Evolutionary conservation across 78 protist genomes (phyloP).

Genomic region (Protostelium mycophagum): DNA sequence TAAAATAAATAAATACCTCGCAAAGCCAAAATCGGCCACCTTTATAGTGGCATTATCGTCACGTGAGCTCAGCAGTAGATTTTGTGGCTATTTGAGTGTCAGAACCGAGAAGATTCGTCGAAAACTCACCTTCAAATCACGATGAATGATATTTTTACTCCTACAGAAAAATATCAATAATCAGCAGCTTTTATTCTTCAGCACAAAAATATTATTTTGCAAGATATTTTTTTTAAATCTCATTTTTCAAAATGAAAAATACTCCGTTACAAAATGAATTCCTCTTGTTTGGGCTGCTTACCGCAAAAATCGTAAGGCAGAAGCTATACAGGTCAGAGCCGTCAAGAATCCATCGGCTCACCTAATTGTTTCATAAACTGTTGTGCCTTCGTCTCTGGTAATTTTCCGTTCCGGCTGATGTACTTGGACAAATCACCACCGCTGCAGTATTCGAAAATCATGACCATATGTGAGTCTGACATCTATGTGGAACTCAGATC

Average conservation of each 20-base stretch:
- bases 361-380: conserved; percentile 52
- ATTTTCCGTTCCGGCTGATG: conserved; percentile 23
- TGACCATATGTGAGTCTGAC: conserved; percentile 25
- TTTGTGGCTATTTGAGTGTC: conserved; percentile 44
- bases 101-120: not conserved
- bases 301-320: not conserved
- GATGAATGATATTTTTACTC: conserved; percentile 47
- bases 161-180: conserved; percentile 7
- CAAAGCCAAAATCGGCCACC: conserved; percentile 79
- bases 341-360: conserved; percentile 11
- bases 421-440: conserved; percentile 70
- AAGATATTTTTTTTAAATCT: too few species aligned
- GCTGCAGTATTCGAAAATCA: conserved; percentile 68
- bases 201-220: too few species aligned
- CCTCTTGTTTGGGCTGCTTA: too few species aligned
- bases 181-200: too few species aligned
- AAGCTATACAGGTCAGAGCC: not conserved
- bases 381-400: conserved; percentile 29
- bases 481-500: conserved; percentile 21
- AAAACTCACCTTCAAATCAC: conserved; percentile 56
- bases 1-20: conserved; percentile 5
- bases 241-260: too few species aligned
- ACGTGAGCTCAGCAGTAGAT: conserved; percentile 23
- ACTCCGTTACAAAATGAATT: too few species aligned
- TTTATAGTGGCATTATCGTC: conserved; percentile 45